Base-by-base conservation (phyloP, 495 filamentous ascomycete species). In the Aspergillus heteromorphus region DNA sequence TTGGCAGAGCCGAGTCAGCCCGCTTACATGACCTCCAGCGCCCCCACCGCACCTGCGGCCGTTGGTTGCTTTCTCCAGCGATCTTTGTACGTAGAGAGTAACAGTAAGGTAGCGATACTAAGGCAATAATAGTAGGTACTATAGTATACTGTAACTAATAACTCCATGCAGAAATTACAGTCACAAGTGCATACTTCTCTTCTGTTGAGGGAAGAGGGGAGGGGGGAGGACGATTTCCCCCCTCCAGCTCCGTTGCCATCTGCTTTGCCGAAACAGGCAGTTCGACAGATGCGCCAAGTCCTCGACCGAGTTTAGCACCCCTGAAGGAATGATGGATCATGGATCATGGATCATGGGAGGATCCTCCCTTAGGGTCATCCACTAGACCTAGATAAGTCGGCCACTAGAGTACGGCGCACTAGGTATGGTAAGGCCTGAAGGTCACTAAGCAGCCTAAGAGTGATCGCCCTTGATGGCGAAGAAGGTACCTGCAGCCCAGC, bases 211-310 rank as follows among this genome's bases (percentile, higher is more conserved):
- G n/a, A 4, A 29, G 43, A 47, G 19, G 23, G 13, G 13, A 7
- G 42, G 17, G 17, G 17, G 2, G 9, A 11, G n/a, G n/a, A n/a
- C n/a, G 9, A 19, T 43, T 43, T 23, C 20, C 17, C 40, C 5
- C 40, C 20, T 43, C 40, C 17, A 7, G 40, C 9, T 43, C 40
- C 7, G 17, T 43, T 43, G 40, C 18, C 20, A 43, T 43, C 40
- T 43, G 16, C 20, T 43, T 40, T 43, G 16, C 40, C 40, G 40
- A 23, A 43, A 23, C 40, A 43, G 52, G 53, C 54, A 60, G 42
- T 42, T 55, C 61, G 45, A 48, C 23, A 50, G 29, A 43, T 60
- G 57, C 45, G 61, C 61, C 57, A 63, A 63, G 57, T 11, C 16
- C 38, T 48, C n/a, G 49, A 42, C 18, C 40, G 23, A 57, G 57